Conservation (phyloP, 306 rosid species). For the Carpinus viminea region DNA sequence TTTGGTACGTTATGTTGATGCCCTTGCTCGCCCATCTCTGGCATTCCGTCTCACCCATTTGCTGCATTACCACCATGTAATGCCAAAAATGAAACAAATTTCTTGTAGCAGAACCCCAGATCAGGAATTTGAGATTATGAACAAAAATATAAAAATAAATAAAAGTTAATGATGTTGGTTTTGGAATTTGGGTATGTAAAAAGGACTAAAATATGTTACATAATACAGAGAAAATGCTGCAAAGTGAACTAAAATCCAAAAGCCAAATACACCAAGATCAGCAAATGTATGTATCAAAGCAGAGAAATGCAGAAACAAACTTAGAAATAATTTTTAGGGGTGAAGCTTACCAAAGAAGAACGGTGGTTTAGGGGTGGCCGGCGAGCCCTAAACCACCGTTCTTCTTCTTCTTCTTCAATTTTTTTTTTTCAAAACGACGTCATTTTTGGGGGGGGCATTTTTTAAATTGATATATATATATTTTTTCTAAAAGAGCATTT, state of each 20-base stretch:
- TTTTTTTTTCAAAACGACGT: too few relatives aligned
- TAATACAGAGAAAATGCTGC: neutral
- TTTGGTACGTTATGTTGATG: conserved; percentile 77
- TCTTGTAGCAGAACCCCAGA: neutral
- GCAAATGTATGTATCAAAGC: neutral
- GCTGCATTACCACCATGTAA: conserved; percentile 43
- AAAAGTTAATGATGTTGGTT: neutral
- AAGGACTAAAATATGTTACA: neutral
- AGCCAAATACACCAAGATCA: neutral
- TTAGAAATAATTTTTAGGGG: too few relatives aligned
- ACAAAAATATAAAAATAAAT: too few relatives aligned
- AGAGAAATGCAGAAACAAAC: neutral
- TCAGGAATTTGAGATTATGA: conserved; percentile 17
- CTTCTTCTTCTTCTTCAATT: too few relatives aligned
- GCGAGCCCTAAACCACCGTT: too few relatives aligned
- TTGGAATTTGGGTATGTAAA: conserved; percentile 1
- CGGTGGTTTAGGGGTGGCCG: too few relatives aligned
- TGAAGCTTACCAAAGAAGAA: too few relatives aligned
- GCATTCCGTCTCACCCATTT: conserved; percentile 94
- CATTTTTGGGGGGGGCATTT: too few relatives aligned
- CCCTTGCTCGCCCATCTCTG: conserved; percentile 98
- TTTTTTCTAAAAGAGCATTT: too few relatives aligned
- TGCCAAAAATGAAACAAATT: neutral
- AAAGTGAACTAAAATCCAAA: neutral
- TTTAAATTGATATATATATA: too few relatives aligned